phyloP scores from a whole-genome alignment of 805 yeast species.

The Ogataea thermomethanolica region DNA sequence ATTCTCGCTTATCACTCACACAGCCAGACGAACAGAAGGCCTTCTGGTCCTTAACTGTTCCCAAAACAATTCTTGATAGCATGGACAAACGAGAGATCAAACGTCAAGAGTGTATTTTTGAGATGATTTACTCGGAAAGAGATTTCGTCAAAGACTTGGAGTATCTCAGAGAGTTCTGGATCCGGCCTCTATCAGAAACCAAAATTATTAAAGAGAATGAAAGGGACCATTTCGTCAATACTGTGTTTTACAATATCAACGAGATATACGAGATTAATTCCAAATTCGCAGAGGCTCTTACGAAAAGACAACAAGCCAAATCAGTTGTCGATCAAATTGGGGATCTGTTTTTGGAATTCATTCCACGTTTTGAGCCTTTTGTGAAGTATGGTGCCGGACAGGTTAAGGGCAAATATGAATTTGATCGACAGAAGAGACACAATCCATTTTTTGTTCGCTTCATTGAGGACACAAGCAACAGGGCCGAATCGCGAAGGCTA shows the following conservation, averaged over 20 bases:
- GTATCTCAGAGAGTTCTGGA: conserved; percentile 89
- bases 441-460: conserved; percentile 91
- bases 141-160: conserved; percentile 94
- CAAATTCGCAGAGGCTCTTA: conserved; percentile 82
- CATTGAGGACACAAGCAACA: conserved; percentile 83
- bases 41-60: conserved; percentile 91
- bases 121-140: conserved; percentile 88
- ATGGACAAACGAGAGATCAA: conserved; percentile 82
- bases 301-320: conserved; percentile 79
- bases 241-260: conserved; percentile 85
- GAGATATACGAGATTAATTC: conserved; percentile 84
- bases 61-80: conserved; percentile 70
- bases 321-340: conserved; percentile 85
- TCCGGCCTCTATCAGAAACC: conserved; percentile 82
- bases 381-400: conserved; percentile 92
- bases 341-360: conserved; percentile 79
- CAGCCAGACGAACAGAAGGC: conserved; percentile 80
- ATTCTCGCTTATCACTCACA: conserved; percentile 60
- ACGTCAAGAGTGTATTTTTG: conserved; percentile 93
- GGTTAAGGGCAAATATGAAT: conserved; percentile 91
- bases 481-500: conserved; percentile 81
- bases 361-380: conserved; percentile 88
- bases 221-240: conserved; percentile 84
- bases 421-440: conserved; percentile 87
- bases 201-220: conserved; percentile 85